These are phyloP conservation scores for Croton laevigatus DNA, from an alignment of 441 rosid genomes.

Conservation along the genomic window DNA sequence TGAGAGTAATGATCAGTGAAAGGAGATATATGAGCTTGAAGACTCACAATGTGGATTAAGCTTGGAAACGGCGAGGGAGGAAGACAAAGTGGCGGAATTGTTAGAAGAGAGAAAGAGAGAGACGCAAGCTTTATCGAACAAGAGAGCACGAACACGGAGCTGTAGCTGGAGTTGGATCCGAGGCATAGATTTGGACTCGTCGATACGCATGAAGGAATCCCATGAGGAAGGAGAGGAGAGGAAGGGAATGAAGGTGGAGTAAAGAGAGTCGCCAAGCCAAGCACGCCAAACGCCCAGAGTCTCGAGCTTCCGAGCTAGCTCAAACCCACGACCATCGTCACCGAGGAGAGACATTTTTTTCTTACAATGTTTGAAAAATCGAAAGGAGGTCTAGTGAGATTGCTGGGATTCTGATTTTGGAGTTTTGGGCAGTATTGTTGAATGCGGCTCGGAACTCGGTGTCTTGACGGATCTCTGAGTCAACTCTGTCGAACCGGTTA, in stretches of 20 bases:
- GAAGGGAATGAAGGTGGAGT: conserved; percentile 46
- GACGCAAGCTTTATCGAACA: conserved; percentile 69
- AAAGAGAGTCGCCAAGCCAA: conserved; percentile 78
- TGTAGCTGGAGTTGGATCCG: conserved; percentile 87
- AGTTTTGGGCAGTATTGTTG: no score
- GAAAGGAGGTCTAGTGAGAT: background rate
- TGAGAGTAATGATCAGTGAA: background rate
- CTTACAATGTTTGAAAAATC: background rate
- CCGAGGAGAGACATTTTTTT: conserved; percentile 70
- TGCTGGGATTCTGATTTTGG: background rate
- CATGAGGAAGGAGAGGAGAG: conserved; percentile 69
- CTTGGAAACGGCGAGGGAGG: conserved; percentile 48
- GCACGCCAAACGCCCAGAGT: conserved; percentile 61
- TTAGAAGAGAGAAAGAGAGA: conserved; percentile 58
- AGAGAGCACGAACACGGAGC: conserved; percentile 79
- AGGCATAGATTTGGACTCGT: conserved; percentile 61
- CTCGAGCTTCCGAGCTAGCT: conserved; percentile 72
- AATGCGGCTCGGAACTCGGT: no score
- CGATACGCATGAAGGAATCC: conserved; percentile 72
- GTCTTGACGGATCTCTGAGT: no score
- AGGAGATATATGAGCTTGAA: background rate
- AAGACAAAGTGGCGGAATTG: conserved; percentile 28
- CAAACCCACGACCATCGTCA: conserved; percentile 85
- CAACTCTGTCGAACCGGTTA: no score
- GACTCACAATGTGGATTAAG: conserved; percentile 61